A percentile compares a stretch with the other conserved stretches of the same genome.
These are phyloP conservation scores for Phoma herbarum DNA, from an alignment of 2,329 filamentous ascomycete species.

Conservation along the genomic window DNA sequence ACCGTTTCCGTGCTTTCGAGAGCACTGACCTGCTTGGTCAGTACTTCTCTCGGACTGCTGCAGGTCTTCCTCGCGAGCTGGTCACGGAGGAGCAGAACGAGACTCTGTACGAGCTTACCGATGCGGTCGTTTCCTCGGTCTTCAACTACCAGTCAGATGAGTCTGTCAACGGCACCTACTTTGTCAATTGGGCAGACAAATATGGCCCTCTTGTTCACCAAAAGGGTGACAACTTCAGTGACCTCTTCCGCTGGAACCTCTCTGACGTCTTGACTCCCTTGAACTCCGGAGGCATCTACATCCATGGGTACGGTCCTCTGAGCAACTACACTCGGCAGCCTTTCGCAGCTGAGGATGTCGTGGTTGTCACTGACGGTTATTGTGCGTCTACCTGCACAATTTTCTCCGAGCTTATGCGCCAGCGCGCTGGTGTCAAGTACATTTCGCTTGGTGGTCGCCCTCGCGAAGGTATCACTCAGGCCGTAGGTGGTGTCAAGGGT, in stretches of 20 bases:
- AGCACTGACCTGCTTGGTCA: constrained; percentile 56
- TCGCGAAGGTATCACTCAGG: constrained; percentile 59
- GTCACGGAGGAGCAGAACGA: constrained; percentile 40
- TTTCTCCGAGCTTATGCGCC: constrained; percentile 64
- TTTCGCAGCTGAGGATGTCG: constrained; percentile 66
- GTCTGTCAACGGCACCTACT: constrained; percentile 60
- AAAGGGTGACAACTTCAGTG: constrained; percentile 65
- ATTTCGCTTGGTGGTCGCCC: constrained; percentile 69
- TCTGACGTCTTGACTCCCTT: constrained; percentile 49
- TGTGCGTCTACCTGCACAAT: constrained; percentile 69
- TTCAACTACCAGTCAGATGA: constrained; percentile 59
- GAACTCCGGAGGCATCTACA: constrained; percentile 46
- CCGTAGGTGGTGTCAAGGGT: constrained; percentile 72
- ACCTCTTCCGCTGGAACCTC: constrained; percentile 63
- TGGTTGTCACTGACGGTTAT: constrained; percentile 62
- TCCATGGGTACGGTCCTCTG: constrained; percentile 48
- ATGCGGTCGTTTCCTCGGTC: constrained; percentile 51
- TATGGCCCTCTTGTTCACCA: constrained; percentile 52
- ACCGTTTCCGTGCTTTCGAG: constrained; percentile 62
- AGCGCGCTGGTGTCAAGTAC: constrained; percentile 62
- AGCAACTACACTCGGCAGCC: constrained; percentile 59
- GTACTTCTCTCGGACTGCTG: constrained; percentile 48
- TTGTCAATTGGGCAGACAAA: constrained; percentile 58
- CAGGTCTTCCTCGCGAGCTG: constrained; percentile 43
- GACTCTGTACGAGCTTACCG: constrained; percentile 47